These are phyloP conservation scores for Tolypocladium amazonense DNA, from an alignment of 2,329 filamentous ascomycete species.

Conservation along the genomic window DNA sequence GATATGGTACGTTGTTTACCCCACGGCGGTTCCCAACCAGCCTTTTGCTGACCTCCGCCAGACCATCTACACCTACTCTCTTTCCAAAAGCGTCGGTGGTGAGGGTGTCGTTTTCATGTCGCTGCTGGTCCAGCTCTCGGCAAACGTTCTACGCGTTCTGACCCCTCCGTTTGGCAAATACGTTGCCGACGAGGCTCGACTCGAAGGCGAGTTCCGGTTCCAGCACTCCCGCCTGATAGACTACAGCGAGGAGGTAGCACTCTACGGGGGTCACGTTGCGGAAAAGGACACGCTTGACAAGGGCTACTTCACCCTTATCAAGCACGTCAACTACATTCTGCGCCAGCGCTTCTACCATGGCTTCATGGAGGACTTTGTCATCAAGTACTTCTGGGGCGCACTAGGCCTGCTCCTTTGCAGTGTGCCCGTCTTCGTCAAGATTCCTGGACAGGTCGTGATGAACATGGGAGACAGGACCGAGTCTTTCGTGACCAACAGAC, in stretches of 20 bases:
- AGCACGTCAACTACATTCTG: constrained; percentile 95
- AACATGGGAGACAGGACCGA: constrained; percentile 63
- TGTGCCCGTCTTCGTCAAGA: constrained; percentile 89
- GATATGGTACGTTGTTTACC: constrained; percentile 59
- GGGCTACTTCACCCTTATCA: constrained; percentile 97
- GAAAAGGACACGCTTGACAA: constrained; percentile 97
- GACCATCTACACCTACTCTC: constrained; percentile 86
- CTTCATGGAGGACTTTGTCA: constrained; percentile 99
- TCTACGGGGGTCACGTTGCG: constrained; percentile 84
- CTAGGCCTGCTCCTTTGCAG: constrained; percentile 85
- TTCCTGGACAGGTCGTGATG: constrained; percentile 56
- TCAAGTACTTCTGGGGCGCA: constrained; percentile 99
- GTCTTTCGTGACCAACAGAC: constrained; percentile 85
- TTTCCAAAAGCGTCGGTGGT: constrained; percentile 90
- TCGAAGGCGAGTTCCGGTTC: constrained; percentile 95
- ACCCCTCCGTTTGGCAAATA: constrained; percentile 97
- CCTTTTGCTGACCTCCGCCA: constrained; percentile 19
- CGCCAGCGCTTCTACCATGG: constrained; percentile 87
- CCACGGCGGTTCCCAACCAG: background rate
- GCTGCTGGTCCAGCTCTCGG: constrained; percentile 83
- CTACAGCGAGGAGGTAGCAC: constrained; percentile 86
- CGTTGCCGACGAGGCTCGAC: constrained; percentile 85
- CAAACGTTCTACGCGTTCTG: constrained; percentile 83
- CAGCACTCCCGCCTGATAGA: constrained; percentile 92
- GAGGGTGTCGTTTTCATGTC: constrained; percentile 96